Evolutionary conservation across 768 basidiomycete genomes (phyloP).

Genomic region (Tylopilus balloui): DNA sequence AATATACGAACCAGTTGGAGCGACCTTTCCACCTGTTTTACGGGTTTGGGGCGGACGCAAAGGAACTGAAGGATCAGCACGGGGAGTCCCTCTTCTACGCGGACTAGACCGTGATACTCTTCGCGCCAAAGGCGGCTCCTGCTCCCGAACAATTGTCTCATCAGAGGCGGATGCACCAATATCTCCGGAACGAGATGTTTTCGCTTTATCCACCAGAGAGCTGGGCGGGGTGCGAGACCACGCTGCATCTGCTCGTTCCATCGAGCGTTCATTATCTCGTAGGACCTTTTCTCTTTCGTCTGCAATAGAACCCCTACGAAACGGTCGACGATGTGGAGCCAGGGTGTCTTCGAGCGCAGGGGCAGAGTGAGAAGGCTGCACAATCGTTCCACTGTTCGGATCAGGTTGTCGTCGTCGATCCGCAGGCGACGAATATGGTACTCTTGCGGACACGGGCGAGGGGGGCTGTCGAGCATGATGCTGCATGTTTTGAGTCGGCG

Average conservation of each 20-base stretch:
- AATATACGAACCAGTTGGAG: slow-evolving; percentile 20
- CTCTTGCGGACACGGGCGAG: slow-evolving; percentile 31
- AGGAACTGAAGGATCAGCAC: slow-evolving; percentile 19
- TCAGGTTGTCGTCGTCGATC: slow-evolving; percentile 29
- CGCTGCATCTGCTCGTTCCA: slow-evolving; percentile 19
- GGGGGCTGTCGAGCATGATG: slow-evolving; percentile 37
- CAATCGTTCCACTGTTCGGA: slow-evolving; percentile 10
- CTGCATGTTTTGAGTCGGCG: slow-evolving; percentile 40
- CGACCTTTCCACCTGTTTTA: slow-evolving; percentile 24
- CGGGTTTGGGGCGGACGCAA: slow-evolving; percentile 17
- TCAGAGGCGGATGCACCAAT: slow-evolving; percentile 20
- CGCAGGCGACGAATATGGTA: slow-evolving; percentile 18
- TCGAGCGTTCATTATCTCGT: slow-evolving; percentile 24
- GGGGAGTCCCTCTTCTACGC: slow-evolving; percentile 18
- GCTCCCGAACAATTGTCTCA: slow-evolving; percentile 18
- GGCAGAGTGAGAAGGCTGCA: slow-evolving; percentile 28
- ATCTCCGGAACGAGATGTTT: slow-evolving; percentile 13
- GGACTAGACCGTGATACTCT: slow-evolving; percentile 18
- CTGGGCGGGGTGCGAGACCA: slow-evolving; percentile 14
- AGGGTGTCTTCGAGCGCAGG: slow-evolving; percentile 32
- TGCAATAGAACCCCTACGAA: slow-evolving; percentile 27
- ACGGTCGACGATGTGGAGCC: slow-evolving; percentile 21
- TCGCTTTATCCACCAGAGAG: slow-evolving; percentile 17
- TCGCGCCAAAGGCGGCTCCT: slow-evolving; percentile 11
- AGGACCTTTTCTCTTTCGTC: slow-evolving; percentile 22